Evolutionary conservation across 73 alveolate genomes (phyloP).

Genomic region (Blepharisma japonicum): DNA sequence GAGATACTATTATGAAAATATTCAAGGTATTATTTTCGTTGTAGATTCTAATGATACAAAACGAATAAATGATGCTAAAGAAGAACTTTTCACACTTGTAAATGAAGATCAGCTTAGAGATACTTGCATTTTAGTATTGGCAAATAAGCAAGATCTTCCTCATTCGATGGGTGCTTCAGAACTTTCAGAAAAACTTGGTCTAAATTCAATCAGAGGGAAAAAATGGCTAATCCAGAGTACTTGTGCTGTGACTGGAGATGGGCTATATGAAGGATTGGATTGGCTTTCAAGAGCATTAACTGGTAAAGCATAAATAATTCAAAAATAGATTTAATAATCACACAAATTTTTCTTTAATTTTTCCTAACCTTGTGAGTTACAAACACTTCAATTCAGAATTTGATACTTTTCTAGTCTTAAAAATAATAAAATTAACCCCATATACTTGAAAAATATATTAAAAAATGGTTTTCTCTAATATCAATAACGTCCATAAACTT

Average conservation of each 20-base stretch:
- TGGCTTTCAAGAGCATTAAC: conserved; percentile 40
- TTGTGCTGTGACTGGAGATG: conserved; percentile 81
- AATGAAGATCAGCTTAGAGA: background rate
- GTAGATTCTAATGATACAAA: conserved; percentile 93
- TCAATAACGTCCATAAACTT: no score
- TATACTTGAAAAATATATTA: no score
- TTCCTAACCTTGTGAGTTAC: no score
- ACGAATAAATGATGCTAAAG: conserved; percentile 87
- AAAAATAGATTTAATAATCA: no score
- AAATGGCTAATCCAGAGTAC: conserved; percentile 69
- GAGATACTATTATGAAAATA: conserved; percentile 92
- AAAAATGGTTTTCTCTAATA: no score
- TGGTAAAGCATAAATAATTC: no score
- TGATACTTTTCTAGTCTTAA: no score
- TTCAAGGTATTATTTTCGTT: conserved; percentile 91
- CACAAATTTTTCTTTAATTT: no score
- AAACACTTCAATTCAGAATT: no score
- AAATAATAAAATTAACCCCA: no score
- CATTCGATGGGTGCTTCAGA: conserved; percentile 70
- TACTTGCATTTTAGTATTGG: conserved; percentile 8
- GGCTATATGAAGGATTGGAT: conserved; percentile 76
- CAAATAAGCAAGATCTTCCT: conserved; percentile 71
- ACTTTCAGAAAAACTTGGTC: conserved; percentile 70
- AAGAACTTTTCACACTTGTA: conserved; percentile 54
- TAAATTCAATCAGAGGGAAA: conserved; percentile 44